These are phyloP conservation scores for Globisporangium heterothallicum DNA, from an alignment of 352 stramenopile genomes.

Conservation along the genomic window DNA sequence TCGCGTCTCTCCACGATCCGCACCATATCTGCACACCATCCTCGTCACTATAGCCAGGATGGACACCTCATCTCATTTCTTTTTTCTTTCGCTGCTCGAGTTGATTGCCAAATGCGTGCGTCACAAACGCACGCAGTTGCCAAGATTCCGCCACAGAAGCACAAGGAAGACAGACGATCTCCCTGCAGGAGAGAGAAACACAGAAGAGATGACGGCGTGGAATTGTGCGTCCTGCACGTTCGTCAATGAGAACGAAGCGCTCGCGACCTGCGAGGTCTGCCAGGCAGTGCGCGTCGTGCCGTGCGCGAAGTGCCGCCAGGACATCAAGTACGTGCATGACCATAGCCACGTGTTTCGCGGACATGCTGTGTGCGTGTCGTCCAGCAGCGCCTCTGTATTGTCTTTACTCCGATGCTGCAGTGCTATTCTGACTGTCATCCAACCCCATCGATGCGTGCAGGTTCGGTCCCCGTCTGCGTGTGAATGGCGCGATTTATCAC, in stretches of 20 bases:
- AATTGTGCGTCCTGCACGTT: constrained; percentile 31
- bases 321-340: constrained; percentile 13
- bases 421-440: no score
- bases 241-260: constrained; percentile 28
- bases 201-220: constrained; percentile 8
- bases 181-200: no score
- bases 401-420: no score
- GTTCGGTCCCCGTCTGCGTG: constrained; percentile 32
- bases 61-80: no score
- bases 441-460: neutral
- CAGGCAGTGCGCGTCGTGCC: constrained; percentile 31
- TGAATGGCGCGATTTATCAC: constrained; percentile 36
- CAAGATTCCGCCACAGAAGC: neutral
- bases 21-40: no score
- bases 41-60: no score
- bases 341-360: no score
- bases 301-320: constrained; percentile 21
- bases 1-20: no score
- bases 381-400: no score
- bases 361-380: no score
- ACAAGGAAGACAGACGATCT: no score
- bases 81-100: neutral
- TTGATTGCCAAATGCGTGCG: neutral
- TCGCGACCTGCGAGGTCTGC: constrained; percentile 34
- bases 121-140: neutral